These are phyloP conservation scores for Penicillium roqueforti DNA, from an alignment of 495 filamentous ascomycete species.

Conservation along the genomic window DNA sequence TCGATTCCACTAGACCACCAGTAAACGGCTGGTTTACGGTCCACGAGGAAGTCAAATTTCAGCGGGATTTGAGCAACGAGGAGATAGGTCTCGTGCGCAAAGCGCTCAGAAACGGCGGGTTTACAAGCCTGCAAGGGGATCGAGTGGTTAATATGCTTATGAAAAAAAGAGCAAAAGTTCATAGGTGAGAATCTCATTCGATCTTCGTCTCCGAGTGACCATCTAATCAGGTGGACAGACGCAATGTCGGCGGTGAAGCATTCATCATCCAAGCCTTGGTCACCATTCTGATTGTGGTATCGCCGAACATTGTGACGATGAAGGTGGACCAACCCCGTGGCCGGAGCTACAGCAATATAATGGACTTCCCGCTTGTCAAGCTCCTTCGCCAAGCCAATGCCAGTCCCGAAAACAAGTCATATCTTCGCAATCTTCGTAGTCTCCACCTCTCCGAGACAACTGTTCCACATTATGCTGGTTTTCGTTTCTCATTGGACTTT, in stretches of 20 bases:
- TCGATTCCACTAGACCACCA: not conserved
- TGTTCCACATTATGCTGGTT: slow-evolving; percentile 1
- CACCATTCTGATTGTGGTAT: slow-evolving; percentile 24
- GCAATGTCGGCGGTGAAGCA: not conserved
- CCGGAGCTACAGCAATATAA: not conserved
- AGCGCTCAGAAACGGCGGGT: slow-evolving; percentile 17
- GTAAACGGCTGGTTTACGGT: not conserved
- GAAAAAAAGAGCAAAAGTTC: not conserved
- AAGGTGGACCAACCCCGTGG: slow-evolving; percentile 11
- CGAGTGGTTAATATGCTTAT: slow-evolving; percentile 21
- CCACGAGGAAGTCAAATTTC: not conserved
- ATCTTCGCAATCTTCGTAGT: slow-evolving; percentile 23
- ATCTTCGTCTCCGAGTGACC: not conserved
- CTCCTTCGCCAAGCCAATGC: slow-evolving; percentile 16
- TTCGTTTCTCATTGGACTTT: slow-evolving; percentile 15
- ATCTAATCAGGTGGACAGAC: not conserved
- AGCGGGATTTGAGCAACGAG: slow-evolving; percentile 13
- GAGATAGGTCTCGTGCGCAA: slow-evolving; percentile 14
- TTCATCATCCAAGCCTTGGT: slow-evolving; percentile 25
- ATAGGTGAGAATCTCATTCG: not conserved
- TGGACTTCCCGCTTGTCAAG: slow-evolving; percentile 14
- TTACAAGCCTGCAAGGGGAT: slow-evolving; percentile 11
- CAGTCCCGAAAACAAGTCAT: slow-evolving; percentile 4
- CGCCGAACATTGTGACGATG: slow-evolving; percentile 23
- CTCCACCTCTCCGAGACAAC: slow-evolving; percentile 18